phyloP scores from a whole-genome alignment of 2,329 filamentous ascomycete species.

The Akanthomyces lecanii region DNA sequence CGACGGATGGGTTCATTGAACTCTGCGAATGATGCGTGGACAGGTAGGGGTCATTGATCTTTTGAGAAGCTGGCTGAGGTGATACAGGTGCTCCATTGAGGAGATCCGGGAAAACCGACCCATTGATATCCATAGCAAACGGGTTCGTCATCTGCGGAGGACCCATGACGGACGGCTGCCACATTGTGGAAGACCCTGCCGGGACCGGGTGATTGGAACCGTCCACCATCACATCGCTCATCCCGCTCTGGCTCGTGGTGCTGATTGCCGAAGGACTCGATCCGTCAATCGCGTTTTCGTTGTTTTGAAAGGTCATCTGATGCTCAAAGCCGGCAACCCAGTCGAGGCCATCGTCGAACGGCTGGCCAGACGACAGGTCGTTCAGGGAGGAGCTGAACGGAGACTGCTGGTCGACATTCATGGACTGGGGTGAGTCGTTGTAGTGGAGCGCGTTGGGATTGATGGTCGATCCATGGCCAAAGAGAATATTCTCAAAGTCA shows the following conservation, averaged over 20 bases:
- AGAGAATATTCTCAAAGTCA: conserved; percentile 64
- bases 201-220: conserved; percentile 63
- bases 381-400: conserved; percentile 55
- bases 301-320: conserved; percentile 64
- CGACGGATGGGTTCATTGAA: conserved; percentile 66
- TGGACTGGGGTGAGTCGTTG: conserved; percentile 68
- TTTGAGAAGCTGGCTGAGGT: conserved; percentile 69
- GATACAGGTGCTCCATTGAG: conserved; percentile 69
- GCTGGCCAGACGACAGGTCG: conserved; percentile 54
- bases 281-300: conserved; percentile 81
- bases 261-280: conserved; percentile 96
- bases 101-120: conserved; percentile 73
- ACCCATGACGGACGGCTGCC: conserved; percentile 65
- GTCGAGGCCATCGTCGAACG: conserved; percentile 74
- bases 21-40: conserved; percentile 71
- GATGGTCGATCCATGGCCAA: conserved; percentile 63
- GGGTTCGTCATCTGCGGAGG: conserved; percentile 65
- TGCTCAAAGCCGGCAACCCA: conserved; percentile 80
- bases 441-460: conserved; percentile 78
- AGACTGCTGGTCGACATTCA: conserved; percentile 58
- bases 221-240: conserved; percentile 89
- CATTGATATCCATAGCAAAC: conserved; percentile 71
- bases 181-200: conserved; percentile 55
- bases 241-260: conserved; percentile 85
- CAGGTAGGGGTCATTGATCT: conserved; percentile 70